Evolutionary conservation across 805 yeast genomes (phyloP), one percentile per base, ranked within the genome.

Genomic region (Hanseniaspora guilliermondii): DNA sequence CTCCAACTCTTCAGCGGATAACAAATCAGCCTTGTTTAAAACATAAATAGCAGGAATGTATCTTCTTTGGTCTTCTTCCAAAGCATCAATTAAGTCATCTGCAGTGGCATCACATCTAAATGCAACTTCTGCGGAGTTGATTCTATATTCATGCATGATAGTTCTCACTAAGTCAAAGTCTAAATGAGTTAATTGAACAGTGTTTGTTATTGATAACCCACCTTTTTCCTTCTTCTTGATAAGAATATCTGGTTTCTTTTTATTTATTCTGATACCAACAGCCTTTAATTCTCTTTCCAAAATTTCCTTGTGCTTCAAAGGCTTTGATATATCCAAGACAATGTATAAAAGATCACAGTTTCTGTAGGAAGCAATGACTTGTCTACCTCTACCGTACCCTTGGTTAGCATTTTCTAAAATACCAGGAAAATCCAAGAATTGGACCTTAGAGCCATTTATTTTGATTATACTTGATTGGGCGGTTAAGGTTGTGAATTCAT

Each of bases 291-390:
- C 99, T 62, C 83, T 80, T 70, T 93, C 99, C 58, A 93, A 88
- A 64, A 93, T 84, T 66, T 82, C 85, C 66, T 93, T 93, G 70
- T 93, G 97, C 58, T 85, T 89, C 62, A 93, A 75, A 4, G 98
- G 98, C 66, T 93, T 93, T 71, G 88, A 87, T 55, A 93, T 98
- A 68, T 93, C 99, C 64, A 93, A 73, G 3, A 93, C 95, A 65
- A 93, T 86, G 68, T 93, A 93, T 49, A 93, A 78, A 63, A 93
- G 73, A 67, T 93, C 89, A 67, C 96, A 94, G 2, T 97, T 87
- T 70, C 98, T 79, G n/a, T 97, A 97, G 57, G 93, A 98, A 2
- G 98, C 98, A 70, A 93, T 93, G 55, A 93, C 98, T 71, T 93
- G 98, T 62, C 78, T 83, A 76, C 95, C 95, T 76, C 95, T 77